phyloP scores from a whole-genome alignment of 768 basidiomycete genomes.

The Tricholoma terreum region DNA sequence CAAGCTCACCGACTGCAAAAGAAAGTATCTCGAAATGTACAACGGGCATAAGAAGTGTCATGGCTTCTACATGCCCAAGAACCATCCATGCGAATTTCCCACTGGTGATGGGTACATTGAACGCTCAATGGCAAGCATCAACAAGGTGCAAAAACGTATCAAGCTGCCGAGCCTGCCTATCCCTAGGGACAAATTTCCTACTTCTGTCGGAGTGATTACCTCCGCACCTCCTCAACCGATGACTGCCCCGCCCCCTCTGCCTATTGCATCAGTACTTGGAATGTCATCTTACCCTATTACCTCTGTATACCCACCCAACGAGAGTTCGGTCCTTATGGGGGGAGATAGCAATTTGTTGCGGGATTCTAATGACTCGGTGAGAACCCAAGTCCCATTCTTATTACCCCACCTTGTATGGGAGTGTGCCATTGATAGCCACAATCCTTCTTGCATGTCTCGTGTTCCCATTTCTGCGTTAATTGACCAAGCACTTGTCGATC shows the following conservation, averaged over 20 bases:
- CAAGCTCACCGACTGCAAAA: too few species aligned
- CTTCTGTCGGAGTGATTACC: neutral
- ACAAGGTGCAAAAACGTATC: neutral
- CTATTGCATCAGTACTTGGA: neutral
- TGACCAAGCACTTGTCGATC: neutral
- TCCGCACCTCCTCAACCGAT: neutral
- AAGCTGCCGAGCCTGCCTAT: neutral
- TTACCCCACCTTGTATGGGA: neutral
- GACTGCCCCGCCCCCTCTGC: neutral
- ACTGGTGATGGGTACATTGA: neutral
- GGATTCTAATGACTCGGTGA: too few species aligned
- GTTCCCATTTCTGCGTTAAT: too few species aligned
- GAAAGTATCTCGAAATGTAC: too few species aligned
- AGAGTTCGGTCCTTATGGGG: neutral
- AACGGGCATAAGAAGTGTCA: neutral
- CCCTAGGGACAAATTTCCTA: neutral
- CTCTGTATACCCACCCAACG: neutral
- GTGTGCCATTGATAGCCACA: neutral
- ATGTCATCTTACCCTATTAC: neutral
- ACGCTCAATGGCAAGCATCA: neutral
- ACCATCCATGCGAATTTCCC: neutral
- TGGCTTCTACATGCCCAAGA: neutral
- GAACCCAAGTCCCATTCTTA: too few species aligned
- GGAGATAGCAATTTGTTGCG: neutral
- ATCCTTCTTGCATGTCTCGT: too few species aligned